Percentiles rank a stretch among this genome's conserved stretches.
These are phyloP conservation scores for Fomitopsis pulvina DNA, from an alignment of 768 basidiomycete genomes.

Conservation along the genomic window DNA sequence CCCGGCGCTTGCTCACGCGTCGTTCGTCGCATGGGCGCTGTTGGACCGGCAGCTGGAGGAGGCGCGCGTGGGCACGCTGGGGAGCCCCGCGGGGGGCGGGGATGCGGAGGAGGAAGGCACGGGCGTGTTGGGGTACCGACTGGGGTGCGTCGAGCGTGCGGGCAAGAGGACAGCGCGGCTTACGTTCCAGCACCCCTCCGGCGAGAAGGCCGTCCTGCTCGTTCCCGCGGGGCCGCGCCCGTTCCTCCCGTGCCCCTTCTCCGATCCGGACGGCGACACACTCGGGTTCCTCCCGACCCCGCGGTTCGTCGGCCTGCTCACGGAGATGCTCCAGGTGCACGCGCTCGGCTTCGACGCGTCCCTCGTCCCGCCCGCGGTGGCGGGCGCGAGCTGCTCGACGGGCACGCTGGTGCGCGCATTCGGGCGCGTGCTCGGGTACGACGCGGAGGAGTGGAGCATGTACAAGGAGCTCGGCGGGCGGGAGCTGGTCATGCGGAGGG, in stretches of 20 bases:
- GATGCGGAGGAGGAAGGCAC: conserved; percentile 33
- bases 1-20: conserved; percentile 46
- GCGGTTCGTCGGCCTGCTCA: conserved; percentile 52
- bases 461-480: conserved; percentile 66
- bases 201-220: conserved; percentile 25
- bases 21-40: conserved; percentile 57
- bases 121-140: conserved; percentile 45
- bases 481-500: conserved; percentile 57
- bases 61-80: conserved; percentile 46
- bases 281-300: conserved; percentile 36
- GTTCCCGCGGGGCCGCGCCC: conserved; percentile 44
- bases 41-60: conserved; percentile 50
- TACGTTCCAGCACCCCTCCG: conserved; percentile 32
- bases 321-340: conserved; percentile 55
- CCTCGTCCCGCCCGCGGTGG: conserved; percentile 47
- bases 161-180: conserved; percentile 35
- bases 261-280: conserved; percentile 26
- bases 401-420: conserved; percentile 51
- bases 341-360: conserved; percentile 63
- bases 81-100: conserved; percentile 34
- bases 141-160: conserved; percentile 34
- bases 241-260: conserved; percentile 42
- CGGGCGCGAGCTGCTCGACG: conserved; percentile 56
- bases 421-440: conserved; percentile 52
- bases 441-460: conserved; percentile 51